Percentiles rank a stretch among this genome's conserved stretches.
phyloP scores from a whole-genome alignment of 768 basidiomycete genomes.

The Podaxis mareebaensis region DNA sequence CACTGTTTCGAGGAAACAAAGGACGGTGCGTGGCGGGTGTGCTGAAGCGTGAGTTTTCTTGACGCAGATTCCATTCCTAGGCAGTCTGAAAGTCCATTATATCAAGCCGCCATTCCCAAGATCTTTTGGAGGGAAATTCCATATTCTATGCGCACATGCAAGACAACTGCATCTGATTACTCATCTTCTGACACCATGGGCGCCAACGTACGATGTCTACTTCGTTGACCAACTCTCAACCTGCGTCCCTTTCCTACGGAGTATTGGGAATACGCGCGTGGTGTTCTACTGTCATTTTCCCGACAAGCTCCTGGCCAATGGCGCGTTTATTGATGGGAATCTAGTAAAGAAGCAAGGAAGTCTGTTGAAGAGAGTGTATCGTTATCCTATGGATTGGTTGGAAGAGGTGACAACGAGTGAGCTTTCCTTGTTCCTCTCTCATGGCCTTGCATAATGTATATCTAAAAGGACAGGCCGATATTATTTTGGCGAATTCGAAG shows the following conservation, averaged over 20 bases:
- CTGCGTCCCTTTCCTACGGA: conserved; percentile 80
- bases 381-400: conserved; percentile 85
- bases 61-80: conserved; percentile 36
- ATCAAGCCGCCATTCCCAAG: conserved; percentile 79
- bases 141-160: conserved; percentile 86
- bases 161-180: conserved; percentile 82
- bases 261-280: conserved; percentile 69
- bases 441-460: conserved; percentile 7
- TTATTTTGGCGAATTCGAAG: conserved; percentile 87
- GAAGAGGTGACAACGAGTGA: conserved; percentile 89
- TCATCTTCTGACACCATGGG: conserved; percentile 54
- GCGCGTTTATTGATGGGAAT: conserved; percentile 61
- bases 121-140: conserved; percentile 75
- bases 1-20: conserved; percentile 94
- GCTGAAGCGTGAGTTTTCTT: neutral
- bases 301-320: conserved; percentile 85
- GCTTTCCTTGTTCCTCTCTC: conserved; percentile 24
- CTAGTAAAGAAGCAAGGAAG: conserved; percentile 39
- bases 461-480: conserved; percentile 77
- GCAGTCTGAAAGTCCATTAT: conserved; percentile 76
- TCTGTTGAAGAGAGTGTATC: conserved; percentile 74
- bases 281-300: conserved; percentile 99
- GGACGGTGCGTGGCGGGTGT: conserved; percentile 60
- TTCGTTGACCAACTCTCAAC: conserved; percentile 96
- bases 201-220: conserved; percentile 74